Conservation (phyloP, 371 early-diverging fungal species). For the Rhizopus sp. region DNA sequence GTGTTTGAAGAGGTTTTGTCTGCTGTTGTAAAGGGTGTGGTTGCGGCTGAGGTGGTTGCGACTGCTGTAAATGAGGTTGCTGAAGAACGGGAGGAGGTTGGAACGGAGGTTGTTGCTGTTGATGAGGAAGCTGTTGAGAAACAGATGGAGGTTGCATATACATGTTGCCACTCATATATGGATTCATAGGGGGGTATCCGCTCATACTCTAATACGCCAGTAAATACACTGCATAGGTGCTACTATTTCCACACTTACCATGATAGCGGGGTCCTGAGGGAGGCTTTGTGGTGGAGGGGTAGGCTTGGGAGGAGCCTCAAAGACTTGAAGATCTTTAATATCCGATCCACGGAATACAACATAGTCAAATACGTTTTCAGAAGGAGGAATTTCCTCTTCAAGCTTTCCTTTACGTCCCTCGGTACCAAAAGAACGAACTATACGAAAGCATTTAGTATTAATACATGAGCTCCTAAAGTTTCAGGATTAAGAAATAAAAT, state of each 20-base stretch:
- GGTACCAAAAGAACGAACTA: slow-evolving; percentile 84
- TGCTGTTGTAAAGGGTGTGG: slow-evolving; percentile 29
- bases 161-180: slow-evolving; percentile 28
- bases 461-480: not conserved
- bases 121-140: slow-evolving; percentile 26
- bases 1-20: slow-evolving; percentile 8
- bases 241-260: not conserved
- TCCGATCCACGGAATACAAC: slow-evolving; percentile 94
- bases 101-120: slow-evolving; percentile 31
- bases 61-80: slow-evolving; percentile 23
- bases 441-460: not conserved
- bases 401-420: slow-evolving; percentile 83
- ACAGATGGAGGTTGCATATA: slow-evolving; percentile 23
- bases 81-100: slow-evolving; percentile 22
- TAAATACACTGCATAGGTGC: not conserved
- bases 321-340: slow-evolving; percentile 91
- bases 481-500: not conserved
- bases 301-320: slow-evolving; percentile 67
- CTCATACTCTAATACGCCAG: slow-evolving; percentile 30
- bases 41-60: slow-evolving; percentile 26
- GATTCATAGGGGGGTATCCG: slow-evolving; percentile 42
- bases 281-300: slow-evolving; percentile 58
- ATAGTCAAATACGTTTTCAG: slow-evolving; percentile 84
- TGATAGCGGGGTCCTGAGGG: slow-evolving; percentile 89
- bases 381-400: slow-evolving; percentile 81